These are phyloP conservation scores for Lachancea quebecensis DNA, from an alignment of 805 yeast species.

Conservation along the genomic window DNA sequence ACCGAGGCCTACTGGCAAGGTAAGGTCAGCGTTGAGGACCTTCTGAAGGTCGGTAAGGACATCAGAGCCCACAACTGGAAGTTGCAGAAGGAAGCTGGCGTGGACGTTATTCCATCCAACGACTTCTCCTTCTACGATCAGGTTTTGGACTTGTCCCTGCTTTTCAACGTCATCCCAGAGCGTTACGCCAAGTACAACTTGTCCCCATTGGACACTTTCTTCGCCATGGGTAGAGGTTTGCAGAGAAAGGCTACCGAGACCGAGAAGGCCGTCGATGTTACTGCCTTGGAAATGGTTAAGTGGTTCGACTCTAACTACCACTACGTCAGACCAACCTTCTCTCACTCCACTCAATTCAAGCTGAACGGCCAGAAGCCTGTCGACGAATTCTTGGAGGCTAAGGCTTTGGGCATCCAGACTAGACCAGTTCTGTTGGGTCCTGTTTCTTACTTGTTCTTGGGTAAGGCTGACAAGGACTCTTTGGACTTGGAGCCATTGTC, in stretches of 20 bases:
- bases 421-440: constrained; percentile 98
- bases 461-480: constrained; percentile 98
- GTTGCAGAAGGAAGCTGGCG: constrained; percentile 95
- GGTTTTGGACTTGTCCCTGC: constrained; percentile 82
- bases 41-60: constrained; percentile 87
- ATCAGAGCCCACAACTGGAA: constrained; percentile 97
- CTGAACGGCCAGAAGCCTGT: constrained; percentile 95
- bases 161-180: constrained; percentile 95
- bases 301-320: constrained; percentile 99
- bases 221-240: constrained; percentile 99
- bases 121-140: constrained; percentile 99
- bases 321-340: constrained; percentile 98
- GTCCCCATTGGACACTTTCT: constrained; percentile 82
- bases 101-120: constrained; percentile 92
- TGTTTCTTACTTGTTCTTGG: constrained; percentile 86
- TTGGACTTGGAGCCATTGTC: constrained; percentile 90
- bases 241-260: constrained; percentile 92
- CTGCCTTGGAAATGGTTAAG: constrained; percentile 99
- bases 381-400: constrained; percentile 96
- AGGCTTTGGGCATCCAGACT: constrained; percentile 90
- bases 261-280: constrained; percentile 88
- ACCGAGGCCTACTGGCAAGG: constrained; percentile 99
- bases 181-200: constrained; percentile 91
- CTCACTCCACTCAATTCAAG: constrained; percentile 91
- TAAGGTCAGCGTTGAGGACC: constrained; percentile 79